These are phyloP conservation scores for Diphasiastrum complanatum DNA, from an alignment of 83 land plant species.

Conservation along the genomic window DNA sequence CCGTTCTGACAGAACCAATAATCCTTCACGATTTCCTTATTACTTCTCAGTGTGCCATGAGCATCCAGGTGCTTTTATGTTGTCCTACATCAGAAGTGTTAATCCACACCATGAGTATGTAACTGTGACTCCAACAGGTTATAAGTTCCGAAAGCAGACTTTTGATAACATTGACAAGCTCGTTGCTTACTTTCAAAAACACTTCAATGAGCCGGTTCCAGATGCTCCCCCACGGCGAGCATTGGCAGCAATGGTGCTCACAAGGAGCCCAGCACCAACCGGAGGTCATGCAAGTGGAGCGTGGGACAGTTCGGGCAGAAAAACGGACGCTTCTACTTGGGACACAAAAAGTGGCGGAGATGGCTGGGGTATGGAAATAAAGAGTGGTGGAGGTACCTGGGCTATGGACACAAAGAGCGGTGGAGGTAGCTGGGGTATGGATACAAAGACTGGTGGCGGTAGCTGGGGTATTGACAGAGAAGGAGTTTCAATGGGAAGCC, in stretches of 20 bases:
- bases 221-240: constrained; percentile 53
- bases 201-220: constrained; percentile 65
- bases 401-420: no score
- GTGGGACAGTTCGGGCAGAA: no score
- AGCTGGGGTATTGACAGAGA: no score
- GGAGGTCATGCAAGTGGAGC: constrained; percentile 34
- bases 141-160: constrained; percentile 61
- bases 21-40: constrained; percentile 70
- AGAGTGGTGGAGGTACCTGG: no score
- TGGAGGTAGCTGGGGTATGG: no score
- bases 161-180: constrained; percentile 79
- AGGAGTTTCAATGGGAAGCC: no score
- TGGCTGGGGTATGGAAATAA: no score
- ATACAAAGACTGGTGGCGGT: no score
- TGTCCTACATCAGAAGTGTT: constrained; percentile 67
- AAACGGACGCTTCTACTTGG: no score
- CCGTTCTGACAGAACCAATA: constrained; percentile 52
- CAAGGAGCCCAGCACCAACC: constrained; percentile 50
- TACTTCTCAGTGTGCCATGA: constrained; percentile 84
- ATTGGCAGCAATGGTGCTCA: constrained; percentile 85
- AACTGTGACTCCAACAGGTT: constrained; percentile 86
- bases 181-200: constrained; percentile 74
- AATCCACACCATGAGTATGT: constrained; percentile 86
- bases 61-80: constrained; percentile 85
- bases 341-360: no score